Evolutionary conservation across 2,329 filamentous ascomycete species (phyloP).

Genomic region (Aspergillus thermomutatus): DNA sequence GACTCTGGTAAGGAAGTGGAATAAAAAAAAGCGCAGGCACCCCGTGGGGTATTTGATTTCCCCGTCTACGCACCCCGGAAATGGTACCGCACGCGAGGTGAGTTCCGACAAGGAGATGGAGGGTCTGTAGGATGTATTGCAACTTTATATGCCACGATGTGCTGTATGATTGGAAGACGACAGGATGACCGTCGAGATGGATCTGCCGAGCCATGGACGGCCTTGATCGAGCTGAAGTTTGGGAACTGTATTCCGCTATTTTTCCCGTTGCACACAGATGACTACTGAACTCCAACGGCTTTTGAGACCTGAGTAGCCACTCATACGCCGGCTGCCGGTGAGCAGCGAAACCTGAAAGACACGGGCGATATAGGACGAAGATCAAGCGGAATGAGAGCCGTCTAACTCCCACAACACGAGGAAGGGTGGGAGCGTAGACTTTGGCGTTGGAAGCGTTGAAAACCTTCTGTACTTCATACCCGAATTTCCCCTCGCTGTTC

Average conservation of each 20-base stretch:
- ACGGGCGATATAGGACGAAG: too few species aligned
- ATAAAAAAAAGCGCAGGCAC: background rate
- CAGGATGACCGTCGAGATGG: background rate
- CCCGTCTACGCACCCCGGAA: background rate
- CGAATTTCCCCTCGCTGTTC: too few species aligned
- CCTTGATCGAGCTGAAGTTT: background rate
- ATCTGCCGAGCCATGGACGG: background rate
- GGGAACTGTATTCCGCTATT: background rate
- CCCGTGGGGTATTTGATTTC: background rate
- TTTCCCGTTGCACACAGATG: too few species aligned
- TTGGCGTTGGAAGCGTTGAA: too few species aligned
- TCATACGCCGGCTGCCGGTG: too few species aligned
- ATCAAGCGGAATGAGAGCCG: too few species aligned
- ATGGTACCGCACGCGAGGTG: background rate
- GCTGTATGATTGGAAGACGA: background rate
- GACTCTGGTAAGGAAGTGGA: background rate
- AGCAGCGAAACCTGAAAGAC: too few species aligned
- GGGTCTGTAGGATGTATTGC: background rate
- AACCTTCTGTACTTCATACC: too few species aligned
- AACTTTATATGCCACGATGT: background rate
- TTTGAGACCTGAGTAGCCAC: too few species aligned
- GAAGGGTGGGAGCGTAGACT: too few species aligned
- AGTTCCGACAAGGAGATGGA: background rate
- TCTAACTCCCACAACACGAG: too few species aligned
- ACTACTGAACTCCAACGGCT: too few species aligned